A percentile compares a stretch with the other conserved stretches of the same genome.
Evolutionary conservation across 139 green algal genomes (phyloP).

Genomic region (Chlorella sp.): DNA sequence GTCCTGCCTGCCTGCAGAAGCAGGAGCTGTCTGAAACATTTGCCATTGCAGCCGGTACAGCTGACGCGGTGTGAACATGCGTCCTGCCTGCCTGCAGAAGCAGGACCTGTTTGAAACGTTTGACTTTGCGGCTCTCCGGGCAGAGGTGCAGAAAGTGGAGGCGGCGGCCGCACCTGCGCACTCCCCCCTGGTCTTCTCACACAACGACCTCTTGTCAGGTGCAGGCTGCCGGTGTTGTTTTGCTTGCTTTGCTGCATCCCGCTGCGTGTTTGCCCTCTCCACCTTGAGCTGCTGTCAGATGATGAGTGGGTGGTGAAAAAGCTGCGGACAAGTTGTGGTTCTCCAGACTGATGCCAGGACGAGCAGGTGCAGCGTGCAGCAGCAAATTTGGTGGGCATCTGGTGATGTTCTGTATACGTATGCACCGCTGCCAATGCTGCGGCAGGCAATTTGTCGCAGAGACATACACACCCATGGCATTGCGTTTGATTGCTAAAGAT

Average conservation of each 20-base stretch:
- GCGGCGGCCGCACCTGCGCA: slow-evolving; percentile 38
- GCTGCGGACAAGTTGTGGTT: not conserved
- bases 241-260: not conserved
- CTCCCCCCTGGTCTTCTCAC: slow-evolving; percentile 78
- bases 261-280: not conserved
- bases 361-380: not conserved
- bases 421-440: no score
- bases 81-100: slow-evolving; percentile 44
- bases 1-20: no score
- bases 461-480: no score
- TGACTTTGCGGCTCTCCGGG: slow-evolving; percentile 62
- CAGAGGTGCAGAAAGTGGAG: slow-evolving; percentile 66
- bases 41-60: no score
- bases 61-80: no score
- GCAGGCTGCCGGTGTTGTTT: slow-evolving; percentile 54
- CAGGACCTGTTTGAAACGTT: slow-evolving; percentile 51
- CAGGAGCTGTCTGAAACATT: no score
- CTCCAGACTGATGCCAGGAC: not conserved
- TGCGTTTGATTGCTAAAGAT: no score
- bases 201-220: slow-evolving; percentile 92
- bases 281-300: no score
- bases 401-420: no score
- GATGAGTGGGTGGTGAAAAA: not conserved
- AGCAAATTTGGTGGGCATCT: no score
- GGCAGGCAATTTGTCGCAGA: no score